Percentiles rank a stretch among this genome's conserved stretches.
These are phyloP conservation scores for Paracoccidioides brasiliensis DNA, from an alignment of 2,329 filamentous ascomycete species.

Conservation along the genomic window DNA sequence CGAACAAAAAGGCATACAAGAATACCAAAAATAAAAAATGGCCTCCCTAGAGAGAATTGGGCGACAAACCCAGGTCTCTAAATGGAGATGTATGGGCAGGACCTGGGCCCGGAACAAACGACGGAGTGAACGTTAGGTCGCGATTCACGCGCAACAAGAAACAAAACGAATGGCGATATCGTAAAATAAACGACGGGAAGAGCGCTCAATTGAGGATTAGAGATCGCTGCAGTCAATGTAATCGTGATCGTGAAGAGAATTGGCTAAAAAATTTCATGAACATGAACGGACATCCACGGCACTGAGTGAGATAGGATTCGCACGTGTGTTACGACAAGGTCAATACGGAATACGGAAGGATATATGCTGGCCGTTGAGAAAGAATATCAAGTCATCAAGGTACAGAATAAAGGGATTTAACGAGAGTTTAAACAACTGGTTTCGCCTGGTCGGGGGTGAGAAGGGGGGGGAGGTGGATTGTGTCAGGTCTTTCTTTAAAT, in stretches of 20 bases:
- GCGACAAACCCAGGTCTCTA: not conserved
- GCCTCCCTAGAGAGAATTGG: not conserved
- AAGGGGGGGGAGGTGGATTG: not conserved
- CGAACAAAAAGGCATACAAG: not conserved
- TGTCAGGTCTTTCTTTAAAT: not conserved
- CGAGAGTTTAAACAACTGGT: conserved; percentile 1
- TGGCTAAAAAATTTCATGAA: not conserved
- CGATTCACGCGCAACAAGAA: not conserved
- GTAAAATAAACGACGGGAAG: not conserved
- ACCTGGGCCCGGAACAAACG: not conserved
- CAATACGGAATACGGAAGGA: not conserved
- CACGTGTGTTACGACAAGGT: not conserved
- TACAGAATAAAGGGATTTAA: not conserved
- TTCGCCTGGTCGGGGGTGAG: no score
- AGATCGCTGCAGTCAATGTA: not conserved
- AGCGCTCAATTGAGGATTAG: not conserved
- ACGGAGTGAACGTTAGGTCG: not conserved
- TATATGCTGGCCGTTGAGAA: conserved; percentile 1
- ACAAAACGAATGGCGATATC: not conserved
- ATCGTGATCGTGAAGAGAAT: conserved; percentile 1
- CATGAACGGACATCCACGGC: not conserved
- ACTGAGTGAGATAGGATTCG: not conserved
- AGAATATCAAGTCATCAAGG: not conserved
- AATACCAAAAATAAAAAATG: not conserved
- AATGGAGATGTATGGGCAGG: not conserved